These are phyloP conservation scores for Arthrobotrys megalospora DNA, from an alignment of 2,329 filamentous ascomycete genomes.

Conservation along the genomic window DNA sequence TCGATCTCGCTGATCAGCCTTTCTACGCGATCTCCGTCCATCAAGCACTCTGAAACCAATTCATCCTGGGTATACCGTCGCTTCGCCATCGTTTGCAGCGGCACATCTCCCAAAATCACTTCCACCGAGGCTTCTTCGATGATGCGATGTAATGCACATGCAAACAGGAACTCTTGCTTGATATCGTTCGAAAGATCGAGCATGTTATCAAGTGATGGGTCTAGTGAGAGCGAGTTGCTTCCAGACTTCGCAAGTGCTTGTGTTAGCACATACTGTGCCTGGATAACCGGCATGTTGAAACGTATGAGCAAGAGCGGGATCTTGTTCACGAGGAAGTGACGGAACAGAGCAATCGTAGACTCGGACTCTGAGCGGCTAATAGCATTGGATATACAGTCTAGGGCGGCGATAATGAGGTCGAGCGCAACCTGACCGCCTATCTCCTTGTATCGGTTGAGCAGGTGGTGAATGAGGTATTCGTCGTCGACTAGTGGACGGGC, in stretches of 20 bases:
- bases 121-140: conserved; percentile 84
- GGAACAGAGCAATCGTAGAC: conserved; percentile 78
- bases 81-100: conserved; percentile 81
- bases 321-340: conserved; percentile 87
- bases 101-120: conserved; percentile 84
- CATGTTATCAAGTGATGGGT: conserved; percentile 70
- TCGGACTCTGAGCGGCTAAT: conserved; percentile 79
- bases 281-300: conserved; percentile 74
- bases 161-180: conserved; percentile 86
- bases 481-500: conserved; percentile 89
- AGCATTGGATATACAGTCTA: conserved; percentile 89
- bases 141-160: conserved; percentile 89
- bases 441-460: conserved; percentile 88
- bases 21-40: conserved; percentile 81
- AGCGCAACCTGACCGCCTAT: conserved; percentile 83
- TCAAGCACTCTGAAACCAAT: conserved; percentile 82
- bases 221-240: conserved; percentile 76
- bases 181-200: conserved; percentile 74
- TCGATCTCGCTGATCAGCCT: conserved; percentile 75
- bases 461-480: conserved; percentile 80
- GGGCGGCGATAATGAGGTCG: conserved; percentile 88
- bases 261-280: conserved; percentile 76
- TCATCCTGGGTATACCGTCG: conserved; percentile 83
- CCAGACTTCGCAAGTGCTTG: conserved; percentile 76
- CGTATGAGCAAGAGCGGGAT: conserved; percentile 75